Evolutionary conservation across 306 rosid genomes (phyloP).

Genomic region (Abrus pulchellus): DNA sequence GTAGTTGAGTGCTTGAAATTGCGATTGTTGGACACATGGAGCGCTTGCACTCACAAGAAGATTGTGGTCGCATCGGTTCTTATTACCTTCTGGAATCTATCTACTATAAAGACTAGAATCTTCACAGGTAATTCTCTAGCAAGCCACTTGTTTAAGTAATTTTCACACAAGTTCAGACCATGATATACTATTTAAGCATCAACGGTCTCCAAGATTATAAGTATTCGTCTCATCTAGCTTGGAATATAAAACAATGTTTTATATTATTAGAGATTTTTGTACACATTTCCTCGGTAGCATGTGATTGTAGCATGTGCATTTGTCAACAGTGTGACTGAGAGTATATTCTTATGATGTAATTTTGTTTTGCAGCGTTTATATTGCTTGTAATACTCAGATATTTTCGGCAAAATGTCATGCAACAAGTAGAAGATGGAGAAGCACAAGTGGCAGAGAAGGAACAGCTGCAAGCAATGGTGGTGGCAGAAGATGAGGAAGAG

Average conservation of each 20-base stretch:
- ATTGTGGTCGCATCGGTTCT: slow-evolving; percentile 65
- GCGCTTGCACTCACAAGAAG: slow-evolving; percentile 84
- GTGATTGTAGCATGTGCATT: neutral
- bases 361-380: slow-evolving; percentile 74
- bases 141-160: neutral
- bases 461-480: slow-evolving; percentile 54
- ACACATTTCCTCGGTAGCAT: neutral
- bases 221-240: neutral
- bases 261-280: neutral
- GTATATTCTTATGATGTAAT: slow-evolving; percentile 32
- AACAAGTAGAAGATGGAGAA: slow-evolving; percentile 55
- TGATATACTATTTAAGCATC: slow-evolving; percentile 8
- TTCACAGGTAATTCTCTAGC: slow-evolving; percentile 67
- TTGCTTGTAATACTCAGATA: slow-evolving; percentile 69
- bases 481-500: slow-evolving; percentile 45
- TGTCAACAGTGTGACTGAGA: neutral
- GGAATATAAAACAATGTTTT: slow-evolving; percentile 14
- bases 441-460: slow-evolving; percentile 53
- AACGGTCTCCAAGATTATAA: slow-evolving; percentile 14
- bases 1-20: slow-evolving; percentile 67
- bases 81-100: slow-evolving; percentile 85
- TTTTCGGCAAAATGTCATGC: slow-evolving; percentile 60
- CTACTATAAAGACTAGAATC: slow-evolving; percentile 72
- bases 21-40: slow-evolving; percentile 76
- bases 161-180: neutral